phyloP scores from a whole-genome alignment of 805 yeast genomes.

The Metschnikowia lachancei region DNA sequence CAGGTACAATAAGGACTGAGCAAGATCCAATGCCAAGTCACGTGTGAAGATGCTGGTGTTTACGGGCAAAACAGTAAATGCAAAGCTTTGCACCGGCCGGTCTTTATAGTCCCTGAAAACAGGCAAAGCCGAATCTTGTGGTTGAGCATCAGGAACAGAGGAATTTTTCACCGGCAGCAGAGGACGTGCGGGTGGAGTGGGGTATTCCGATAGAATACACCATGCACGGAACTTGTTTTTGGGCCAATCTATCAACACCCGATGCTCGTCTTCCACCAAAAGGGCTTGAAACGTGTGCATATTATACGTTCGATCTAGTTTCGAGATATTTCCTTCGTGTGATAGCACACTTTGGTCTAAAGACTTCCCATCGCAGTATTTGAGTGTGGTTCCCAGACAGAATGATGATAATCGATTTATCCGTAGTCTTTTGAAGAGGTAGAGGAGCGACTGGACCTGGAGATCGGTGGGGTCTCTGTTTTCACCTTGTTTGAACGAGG shows the following conservation, averaged over 20 bases:
- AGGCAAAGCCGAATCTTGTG: not conserved
- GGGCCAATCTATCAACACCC: slow-evolving; percentile 63
- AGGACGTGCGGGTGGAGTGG: slow-evolving; percentile 29
- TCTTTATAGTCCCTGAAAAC: slow-evolving; percentile 25
- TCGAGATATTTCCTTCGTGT: slow-evolving; percentile 18
- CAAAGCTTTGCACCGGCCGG: slow-evolving; percentile 21
- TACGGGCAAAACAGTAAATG: slow-evolving; percentile 25
- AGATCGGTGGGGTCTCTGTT: slow-evolving; percentile 46
- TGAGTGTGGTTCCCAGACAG: slow-evolving; percentile 24
- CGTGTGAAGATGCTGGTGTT: slow-evolving; percentile 16
- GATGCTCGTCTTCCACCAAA: slow-evolving; percentile 54
- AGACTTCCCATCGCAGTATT: slow-evolving; percentile 17
- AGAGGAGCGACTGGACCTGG: slow-evolving; percentile 57
- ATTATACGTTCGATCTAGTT: slow-evolving; percentile 58
- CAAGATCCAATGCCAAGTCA: slow-evolving; percentile 27
- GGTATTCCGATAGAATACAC: slow-evolving; percentile 52
- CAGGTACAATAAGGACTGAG: slow-evolving; percentile 50
- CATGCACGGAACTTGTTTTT: slow-evolving; percentile 65
- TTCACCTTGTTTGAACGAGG: slow-evolving; percentile 5
- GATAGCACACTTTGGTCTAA: slow-evolving; percentile 17
- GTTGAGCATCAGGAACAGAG: not conserved
- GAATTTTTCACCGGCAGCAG: slow-evolving; percentile 21
- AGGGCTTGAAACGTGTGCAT: slow-evolving; percentile 39
- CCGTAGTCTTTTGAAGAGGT: slow-evolving; percentile 53
- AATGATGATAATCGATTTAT: slow-evolving; percentile 46